These are phyloP conservation scores for Puccinia triticina DNA, from an alignment of 1,284 basidiomycete genomes.

Conservation along the genomic window DNA sequence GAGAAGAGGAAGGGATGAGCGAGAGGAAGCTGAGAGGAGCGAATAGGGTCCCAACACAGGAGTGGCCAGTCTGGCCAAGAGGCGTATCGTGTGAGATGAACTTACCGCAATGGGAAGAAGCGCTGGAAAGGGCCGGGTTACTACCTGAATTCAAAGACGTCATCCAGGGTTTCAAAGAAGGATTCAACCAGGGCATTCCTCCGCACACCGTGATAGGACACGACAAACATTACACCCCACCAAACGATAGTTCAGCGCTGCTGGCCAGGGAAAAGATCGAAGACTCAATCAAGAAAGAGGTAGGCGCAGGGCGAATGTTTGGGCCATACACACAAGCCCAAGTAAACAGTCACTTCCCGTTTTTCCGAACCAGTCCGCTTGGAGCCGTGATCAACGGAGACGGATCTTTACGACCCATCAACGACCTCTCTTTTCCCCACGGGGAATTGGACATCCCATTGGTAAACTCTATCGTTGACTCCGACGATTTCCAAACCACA, in stretches of 20 bases:
- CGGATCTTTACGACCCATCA: neutral
- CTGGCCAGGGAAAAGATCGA: neutral
- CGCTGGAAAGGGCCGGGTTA: neutral
- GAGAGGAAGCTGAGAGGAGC: no score
- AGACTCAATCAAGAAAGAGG: neutral
- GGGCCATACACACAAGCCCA: neutral
- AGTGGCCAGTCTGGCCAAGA: neutral
- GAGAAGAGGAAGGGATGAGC: no score
- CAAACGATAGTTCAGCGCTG: neutral
- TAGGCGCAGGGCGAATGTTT: neutral
- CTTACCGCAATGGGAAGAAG: neutral
- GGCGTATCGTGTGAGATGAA: neutral
- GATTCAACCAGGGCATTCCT: conserved; percentile 3
- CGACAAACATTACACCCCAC: neutral
- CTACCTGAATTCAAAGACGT: neutral
- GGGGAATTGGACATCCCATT: no score
- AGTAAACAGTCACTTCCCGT: neutral
- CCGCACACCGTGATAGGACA: neutral
- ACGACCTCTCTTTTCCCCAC: neutral
- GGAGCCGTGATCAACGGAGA: neutral
- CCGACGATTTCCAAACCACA: neutral
- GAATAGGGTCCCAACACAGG: no score
- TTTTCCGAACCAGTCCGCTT: neutral
- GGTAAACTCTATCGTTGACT: no score
- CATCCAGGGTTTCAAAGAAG: neutral